Base-by-base conservation (phyloP, 2,329 filamentous ascomycete genomes). In the Magnaporthiopsis poae region DNA sequence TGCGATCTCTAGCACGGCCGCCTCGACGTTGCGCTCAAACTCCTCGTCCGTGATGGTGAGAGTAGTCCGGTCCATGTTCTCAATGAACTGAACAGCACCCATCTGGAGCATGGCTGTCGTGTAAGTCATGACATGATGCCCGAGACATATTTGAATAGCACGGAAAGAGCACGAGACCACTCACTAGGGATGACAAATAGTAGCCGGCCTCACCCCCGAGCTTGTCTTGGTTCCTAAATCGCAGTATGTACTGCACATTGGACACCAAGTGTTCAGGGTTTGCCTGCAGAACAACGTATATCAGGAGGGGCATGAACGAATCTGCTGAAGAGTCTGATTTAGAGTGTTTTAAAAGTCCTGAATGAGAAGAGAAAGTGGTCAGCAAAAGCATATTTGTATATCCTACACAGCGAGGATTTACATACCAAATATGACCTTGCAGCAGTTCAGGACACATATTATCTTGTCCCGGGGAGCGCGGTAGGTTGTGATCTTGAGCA, bases 381-480 rank as follows among this genome's bases (percentile, higher is more conserved):
- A 36, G 29, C 2, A n/a, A n/a, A 29, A 9, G 2, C 31, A 35
- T 15, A 3, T 39, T 4, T 13, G 7, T 3, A 18, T 1, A 61
- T 11, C n/a, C 27, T n/a, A 31, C 1, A 8, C 3, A 11, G 13
- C 25, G 11, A 21, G 3, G 5, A 2, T 3, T 3, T 9, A 72
- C 83, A 71, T 77, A 92, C 90, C 95, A 77, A 99, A 98, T 69
- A 99, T 98, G 69, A 99, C 96, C 78, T 99, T 99, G 85, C 95
- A 99, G 79, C 93, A 97, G 78, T 99, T 99, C 66, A 99, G 80
- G 62, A 98, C 92, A 76, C 95, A 99, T 64, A 99, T 98, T 66
- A 99, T 95, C 78, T 99, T 99, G 80, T 99, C 95, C 72, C 95
- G 83, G 4, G 95, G 95, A n/a, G 95, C 95, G 71, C 96, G 87